Conservation (phyloP, 2,329 filamentous ascomycete species). For the Xylaria digitata region DNA sequence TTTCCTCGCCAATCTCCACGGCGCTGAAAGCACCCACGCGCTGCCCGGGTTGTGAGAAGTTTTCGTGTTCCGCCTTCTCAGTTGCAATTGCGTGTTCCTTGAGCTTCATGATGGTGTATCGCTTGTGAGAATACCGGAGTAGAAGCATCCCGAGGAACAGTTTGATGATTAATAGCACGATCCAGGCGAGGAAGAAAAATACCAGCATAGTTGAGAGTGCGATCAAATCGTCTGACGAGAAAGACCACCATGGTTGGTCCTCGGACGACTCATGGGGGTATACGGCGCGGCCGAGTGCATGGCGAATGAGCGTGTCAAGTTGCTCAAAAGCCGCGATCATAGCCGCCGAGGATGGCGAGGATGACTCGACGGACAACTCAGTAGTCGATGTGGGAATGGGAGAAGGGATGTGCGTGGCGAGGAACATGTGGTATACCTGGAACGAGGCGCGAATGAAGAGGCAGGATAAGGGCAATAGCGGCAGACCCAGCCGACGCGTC, state of each 20-base stretch:
- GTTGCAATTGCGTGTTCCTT: conserved; percentile 66
- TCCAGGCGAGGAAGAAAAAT: conserved; percentile 85
- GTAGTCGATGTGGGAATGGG: conserved; percentile 75
- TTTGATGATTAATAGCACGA: conserved; percentile 86
- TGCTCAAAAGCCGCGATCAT: conserved; percentile 82
- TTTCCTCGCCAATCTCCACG: conserved; percentile 89
- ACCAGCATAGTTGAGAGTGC: conserved; percentile 84
- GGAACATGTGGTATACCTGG: conserved; percentile 98
- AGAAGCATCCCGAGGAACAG: conserved; percentile 89
- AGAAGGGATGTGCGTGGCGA: conserved; percentile 84
- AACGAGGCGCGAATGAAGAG: conserved; percentile 94
- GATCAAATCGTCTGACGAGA: conserved; percentile 78
- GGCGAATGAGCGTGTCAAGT: conserved; percentile 80
- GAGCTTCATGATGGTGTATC: conserved; percentile 84
- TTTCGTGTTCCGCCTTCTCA: conserved; percentile 62
- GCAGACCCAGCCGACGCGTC: conserved; percentile 87
- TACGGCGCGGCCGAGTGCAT: conserved; percentile 78
- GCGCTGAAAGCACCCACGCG: conserved; percentile 84
- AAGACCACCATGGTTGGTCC: conserved; percentile 61
- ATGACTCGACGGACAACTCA: conserved; percentile 72
- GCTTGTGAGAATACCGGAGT: conserved; percentile 79
- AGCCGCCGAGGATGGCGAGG: conserved; percentile 74
- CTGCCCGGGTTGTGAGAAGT: conserved; percentile 76
- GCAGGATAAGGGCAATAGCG: conserved; percentile 91
- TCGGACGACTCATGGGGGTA: conserved; percentile 61